A percentile compares a stretch with the other conserved stretches of the same genome.
Evolutionary conservation across 495 filamentous ascomycete genomes (phyloP).

Genomic region (Aspergillus cavernicola): DNA sequence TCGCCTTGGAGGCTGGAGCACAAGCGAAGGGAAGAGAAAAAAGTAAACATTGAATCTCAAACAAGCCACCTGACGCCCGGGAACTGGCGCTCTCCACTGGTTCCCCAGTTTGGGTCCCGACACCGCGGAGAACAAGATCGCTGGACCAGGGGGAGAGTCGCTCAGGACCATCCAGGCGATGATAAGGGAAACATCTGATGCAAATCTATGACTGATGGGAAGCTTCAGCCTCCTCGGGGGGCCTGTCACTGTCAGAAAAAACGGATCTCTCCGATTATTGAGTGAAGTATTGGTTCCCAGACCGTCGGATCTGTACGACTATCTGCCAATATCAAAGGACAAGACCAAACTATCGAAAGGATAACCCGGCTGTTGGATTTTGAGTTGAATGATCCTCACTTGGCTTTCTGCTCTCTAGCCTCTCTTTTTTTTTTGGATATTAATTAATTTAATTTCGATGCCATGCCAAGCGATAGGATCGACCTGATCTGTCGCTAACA

Average conservation of each 20-base stretch:
- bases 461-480: constrained; percentile 11
- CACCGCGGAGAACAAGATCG: constrained; percentile 14
- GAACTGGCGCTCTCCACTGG: constrained; percentile 13
- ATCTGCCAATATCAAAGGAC: neutral
- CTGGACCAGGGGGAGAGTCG: constrained; percentile 5
- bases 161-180: neutral
- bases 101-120: constrained; percentile 12
- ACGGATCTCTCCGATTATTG: constrained; percentile 11
- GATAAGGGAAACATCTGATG: constrained; percentile 3
- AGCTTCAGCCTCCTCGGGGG: neutral
- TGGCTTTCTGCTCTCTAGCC: neutral
- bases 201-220: constrained; percentile 13
- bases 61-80: constrained; percentile 16
- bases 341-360: neutral
- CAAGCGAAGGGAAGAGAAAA: constrained; percentile 1
- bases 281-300: constrained; percentile 1
- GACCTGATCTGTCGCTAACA: constrained; percentile 2
- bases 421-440: too few relatives aligned
- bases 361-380: neutral
- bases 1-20: neutral
- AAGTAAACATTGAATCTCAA: constrained; percentile 15
- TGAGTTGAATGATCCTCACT: constrained; percentile 10
- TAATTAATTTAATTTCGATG: constrained; percentile 1
- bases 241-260: neutral
- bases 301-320: neutral